Base-by-base conservation (phyloP, 2,329 filamentous ascomycete genomes). In the Fusarium paranaense region DNA sequence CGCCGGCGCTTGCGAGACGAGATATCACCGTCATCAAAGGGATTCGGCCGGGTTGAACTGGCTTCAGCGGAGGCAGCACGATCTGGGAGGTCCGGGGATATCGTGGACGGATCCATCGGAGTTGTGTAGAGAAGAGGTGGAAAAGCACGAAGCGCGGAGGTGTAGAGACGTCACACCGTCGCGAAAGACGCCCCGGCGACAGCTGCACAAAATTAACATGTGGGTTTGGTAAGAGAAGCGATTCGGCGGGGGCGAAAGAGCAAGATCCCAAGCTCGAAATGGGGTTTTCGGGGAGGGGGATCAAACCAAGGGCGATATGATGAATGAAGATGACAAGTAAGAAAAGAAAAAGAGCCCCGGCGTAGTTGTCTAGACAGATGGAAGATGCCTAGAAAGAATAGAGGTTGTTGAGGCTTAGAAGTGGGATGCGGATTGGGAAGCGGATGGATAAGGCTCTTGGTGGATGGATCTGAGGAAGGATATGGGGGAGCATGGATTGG, bases 1-100 rank as follows among this genome's bases (percentile, higher is more conserved):
- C 90, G 88, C 72, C 89, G 90, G 62, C 90, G 89, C 81, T 92
- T 92, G 74, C 90, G 86, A 65, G 90, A 86, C 47, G 87, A 85
- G 56, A 82, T 78, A 74, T 90, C 87, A 79, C 82, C 84, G 82
- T 91, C 89, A 83, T 91, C 87, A 80, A 92, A 92, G 45, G 90
- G 90, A 74, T 92, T 91, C 62, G 89, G 89, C 72, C 90, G 88
- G 76, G 88, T 90, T 78, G 90, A 89, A 81, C 87, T 87, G 81
- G 89, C 88, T 85, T 92, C 90, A 82, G 88, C 88, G 78, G 90
- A 91, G 82, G 86, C 85, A 79, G 88, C 87, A 82, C 88, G 88
- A 84, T 90, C 88, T 86, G 84, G 86, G 81, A 84, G 84, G 82
- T 89, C 87, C 79, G 84, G 82, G 74, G 85, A 83, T 79, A 79